phyloP scores from a whole-genome alignment of 331 rosid genomes.

The Pyracantha coccinea region DNA sequence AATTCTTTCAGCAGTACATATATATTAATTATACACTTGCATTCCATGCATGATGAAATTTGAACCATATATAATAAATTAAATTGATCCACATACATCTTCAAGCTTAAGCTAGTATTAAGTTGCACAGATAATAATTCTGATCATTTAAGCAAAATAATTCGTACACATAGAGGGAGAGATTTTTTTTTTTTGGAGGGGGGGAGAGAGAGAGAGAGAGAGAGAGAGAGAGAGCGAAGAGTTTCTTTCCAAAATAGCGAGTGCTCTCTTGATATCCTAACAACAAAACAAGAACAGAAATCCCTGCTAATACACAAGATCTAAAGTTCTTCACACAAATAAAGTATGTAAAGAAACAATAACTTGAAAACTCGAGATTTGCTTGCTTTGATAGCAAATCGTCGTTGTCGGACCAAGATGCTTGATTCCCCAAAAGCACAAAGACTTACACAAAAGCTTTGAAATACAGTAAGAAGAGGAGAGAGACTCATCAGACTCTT shows the following conservation, averaged over 20 bases:
- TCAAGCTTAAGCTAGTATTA: too few relatives aligned
- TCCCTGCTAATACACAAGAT: not conserved
- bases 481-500: not conserved
- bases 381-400: constrained; percentile 36
- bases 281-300: not conserved
- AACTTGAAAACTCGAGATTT: constrained; percentile 27
- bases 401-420: constrained; percentile 72
- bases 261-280: not conserved
- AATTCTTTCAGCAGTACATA: not conserved
- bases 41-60: too few relatives aligned
- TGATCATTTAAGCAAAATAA: not conserved
- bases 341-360: not conserved
- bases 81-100: too few relatives aligned
- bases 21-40: too few relatives aligned
- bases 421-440: constrained; percentile 68
- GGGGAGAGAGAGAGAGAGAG: not conserved
- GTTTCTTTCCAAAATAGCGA: not conserved
- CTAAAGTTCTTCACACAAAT: not conserved
- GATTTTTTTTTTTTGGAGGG: not conserved
- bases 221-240: not conserved
- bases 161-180: not conserved
- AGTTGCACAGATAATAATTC: not conserved
- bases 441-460: not conserved
- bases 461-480: not conserved
- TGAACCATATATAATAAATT: too few relatives aligned